phyloP scores from a whole-genome alignment of 1,284 basidiomycete species.

The Melampsora larici-populina region DNA sequence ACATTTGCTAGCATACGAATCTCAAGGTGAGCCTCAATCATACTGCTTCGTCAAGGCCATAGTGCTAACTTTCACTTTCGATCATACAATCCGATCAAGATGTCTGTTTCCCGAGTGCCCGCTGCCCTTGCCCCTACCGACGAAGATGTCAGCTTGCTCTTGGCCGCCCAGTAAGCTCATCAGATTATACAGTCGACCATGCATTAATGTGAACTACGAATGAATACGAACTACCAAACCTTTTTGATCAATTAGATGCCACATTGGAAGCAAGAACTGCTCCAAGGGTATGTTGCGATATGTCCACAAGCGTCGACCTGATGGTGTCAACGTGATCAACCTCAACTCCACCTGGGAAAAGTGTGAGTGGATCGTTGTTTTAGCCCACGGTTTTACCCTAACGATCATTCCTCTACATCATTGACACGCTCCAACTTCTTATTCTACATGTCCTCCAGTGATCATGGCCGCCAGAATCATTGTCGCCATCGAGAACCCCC shows the following conservation, averaged over 20 bases:
- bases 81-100: not conserved
- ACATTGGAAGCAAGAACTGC: constrained; percentile 81
- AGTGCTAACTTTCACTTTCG: too few species aligned
- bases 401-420: constrained; percentile 59
- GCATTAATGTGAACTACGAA: not conserved
- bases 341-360: constrained; percentile 99
- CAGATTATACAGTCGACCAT: not conserved
- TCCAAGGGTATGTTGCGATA: constrained; percentile 98
- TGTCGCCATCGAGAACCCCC: constrained; percentile 81
- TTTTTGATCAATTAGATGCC: constrained; percentile 7
- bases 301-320: constrained; percentile 92
- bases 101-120: constrained; percentile 70
- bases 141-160: constrained; percentile 92
- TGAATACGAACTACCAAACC: too few species aligned
- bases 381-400: not conserved
- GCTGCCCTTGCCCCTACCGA: constrained; percentile 87
- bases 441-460: not conserved
- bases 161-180: constrained; percentile 84
- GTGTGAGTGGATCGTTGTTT: constrained; percentile 67
- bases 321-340: constrained; percentile 96
- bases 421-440: not conserved
- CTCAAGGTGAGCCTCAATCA: too few species aligned
- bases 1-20: too few species aligned
- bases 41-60: too few species aligned
- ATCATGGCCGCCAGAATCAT: constrained; percentile 53